Base-by-base conservation (phyloP, 2,329 filamentous ascomycete genomes). In the Epicoccum sorghinum region DNA sequence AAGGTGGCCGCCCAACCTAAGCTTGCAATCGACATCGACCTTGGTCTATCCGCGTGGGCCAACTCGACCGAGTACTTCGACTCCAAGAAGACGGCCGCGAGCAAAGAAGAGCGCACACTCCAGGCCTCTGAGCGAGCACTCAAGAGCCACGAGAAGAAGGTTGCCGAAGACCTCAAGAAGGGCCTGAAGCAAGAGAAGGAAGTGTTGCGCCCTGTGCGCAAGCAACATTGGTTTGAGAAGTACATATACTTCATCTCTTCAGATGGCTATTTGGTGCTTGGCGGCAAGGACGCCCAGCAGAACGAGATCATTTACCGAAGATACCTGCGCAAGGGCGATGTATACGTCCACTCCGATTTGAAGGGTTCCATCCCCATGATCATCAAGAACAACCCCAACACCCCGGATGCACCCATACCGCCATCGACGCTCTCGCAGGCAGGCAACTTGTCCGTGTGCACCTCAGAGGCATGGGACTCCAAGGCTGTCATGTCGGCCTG, bases 401-500 rank as follows among this genome's bases (percentile, higher is more conserved):
- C 86, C 0, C 85, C 89, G 0, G 89, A 96, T 72, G 90, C 90
- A 0, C 92, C 93, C 0, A 93, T 99, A 24, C 91, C 95, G 3
- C 95, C 95, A 0, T 90, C 91, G 1, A 98, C 95, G 0, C 78
- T 99, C 3, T 89, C 91, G 0, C 95, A 99, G 77, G 95, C 95
- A 4, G 95, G 95, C 0, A 88, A 88, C 39, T 78, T 97, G 27
- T 87, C 89, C 0, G 89, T 99, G 4, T 91, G 90, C 58, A 89
- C 90, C 7, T 97, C 92, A 1, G 88, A 82, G 52, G 95, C 93
- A 0, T 99, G 95, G 95, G 95, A 98, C 57, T 93, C 90, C 1
- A 99, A 99, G 74, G 93, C 93, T 7, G 86, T 91, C 13, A 96
- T 98, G 90, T 89, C 90, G 14, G 93, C 93, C 7, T 99, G 91